These are phyloP conservation scores for Casaregolazyma lundiana DNA, from an alignment of 1,139 yeast genomes.

Conservation along the genomic window DNA sequence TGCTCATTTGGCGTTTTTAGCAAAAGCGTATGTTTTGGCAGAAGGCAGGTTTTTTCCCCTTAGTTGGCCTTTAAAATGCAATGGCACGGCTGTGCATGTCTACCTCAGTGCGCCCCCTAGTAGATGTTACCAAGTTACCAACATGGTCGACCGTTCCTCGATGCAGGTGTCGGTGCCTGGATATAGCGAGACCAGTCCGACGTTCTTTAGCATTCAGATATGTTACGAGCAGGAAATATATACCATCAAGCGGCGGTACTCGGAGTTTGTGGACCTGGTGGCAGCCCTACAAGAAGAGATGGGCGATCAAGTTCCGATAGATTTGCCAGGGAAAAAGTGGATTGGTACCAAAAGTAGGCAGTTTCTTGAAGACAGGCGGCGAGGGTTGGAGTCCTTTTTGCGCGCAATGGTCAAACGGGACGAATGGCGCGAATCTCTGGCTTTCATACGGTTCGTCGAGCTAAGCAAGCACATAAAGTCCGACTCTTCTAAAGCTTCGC, in stretches of 20 bases:
- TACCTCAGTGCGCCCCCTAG: neutral
- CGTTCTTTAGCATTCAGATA: conserved; percentile 36
- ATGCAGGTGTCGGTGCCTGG: conserved; percentile 32
- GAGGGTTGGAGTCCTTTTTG: conserved; percentile 32
- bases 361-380: conserved; percentile 31
- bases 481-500: conserved; percentile 11
- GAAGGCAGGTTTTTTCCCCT: neutral
- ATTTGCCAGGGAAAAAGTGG: conserved; percentile 42
- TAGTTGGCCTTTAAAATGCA: neutral
- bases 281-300: conserved; percentile 43
- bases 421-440: conserved; percentile 33
- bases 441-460: conserved; percentile 30
- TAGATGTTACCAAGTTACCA: neutral
- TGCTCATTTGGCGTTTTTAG: neutral
- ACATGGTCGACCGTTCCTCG: conserved; percentile 6
- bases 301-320: conserved; percentile 44
- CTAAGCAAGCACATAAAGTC: conserved; percentile 11
- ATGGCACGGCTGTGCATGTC: neutral
- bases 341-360: conserved; percentile 26
- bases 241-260: conserved; percentile 41
- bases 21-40: neutral
- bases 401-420: conserved; percentile 31
- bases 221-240: conserved; percentile 29
- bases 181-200: conserved; percentile 34
- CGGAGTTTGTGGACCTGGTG: conserved; percentile 50